Percentiles rank a stretch among this genome's conserved stretches.
Evolutionary conservation across 352 stramenopile species (phyloP).

Genomic region (Globisporangium rhizosaccharum): DNA sequence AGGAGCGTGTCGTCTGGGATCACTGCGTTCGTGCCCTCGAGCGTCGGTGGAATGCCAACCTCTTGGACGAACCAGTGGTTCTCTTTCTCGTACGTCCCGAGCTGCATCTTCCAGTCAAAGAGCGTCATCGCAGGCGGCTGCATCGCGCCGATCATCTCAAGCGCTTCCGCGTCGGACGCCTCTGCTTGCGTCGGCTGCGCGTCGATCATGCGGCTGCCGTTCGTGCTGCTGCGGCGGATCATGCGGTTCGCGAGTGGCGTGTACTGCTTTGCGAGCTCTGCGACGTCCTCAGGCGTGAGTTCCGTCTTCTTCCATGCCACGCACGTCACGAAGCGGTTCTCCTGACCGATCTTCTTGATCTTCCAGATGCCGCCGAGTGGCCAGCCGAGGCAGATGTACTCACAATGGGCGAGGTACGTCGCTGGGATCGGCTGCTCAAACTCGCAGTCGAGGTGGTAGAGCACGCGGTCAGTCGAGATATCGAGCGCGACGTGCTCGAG

Average conservation of each 20-base stretch:
- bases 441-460: slow-evolving; percentile 43
- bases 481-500: slow-evolving; percentile 43
- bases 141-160: neutral
- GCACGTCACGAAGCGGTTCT: slow-evolving; percentile 29
- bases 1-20: slow-evolving; percentile 3
- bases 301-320: slow-evolving; percentile 47
- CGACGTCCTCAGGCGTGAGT: slow-evolving; percentile 30
- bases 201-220: neutral
- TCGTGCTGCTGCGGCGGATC: neutral
- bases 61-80: slow-evolving; percentile 52
- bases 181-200: too few relatives aligned
- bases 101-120: slow-evolving; percentile 60
- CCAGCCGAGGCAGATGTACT: slow-evolving; percentile 45
- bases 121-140: slow-evolving; percentile 17
- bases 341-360: slow-evolving; percentile 26
- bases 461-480: slow-evolving; percentile 35
- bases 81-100: slow-evolving; percentile 34
- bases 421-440: slow-evolving; percentile 31
- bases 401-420: slow-evolving; percentile 22
- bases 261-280: slow-evolving; percentile 30
- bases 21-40: neutral
- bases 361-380: slow-evolving; percentile 50
- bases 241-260: slow-evolving; percentile 6
- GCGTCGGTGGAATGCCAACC: slow-evolving; percentile 20
- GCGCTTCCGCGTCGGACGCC: neutral